Conservation (phyloP, 2,329 filamentous ascomycete species). For the Podosphaera leucotricha region DNA sequence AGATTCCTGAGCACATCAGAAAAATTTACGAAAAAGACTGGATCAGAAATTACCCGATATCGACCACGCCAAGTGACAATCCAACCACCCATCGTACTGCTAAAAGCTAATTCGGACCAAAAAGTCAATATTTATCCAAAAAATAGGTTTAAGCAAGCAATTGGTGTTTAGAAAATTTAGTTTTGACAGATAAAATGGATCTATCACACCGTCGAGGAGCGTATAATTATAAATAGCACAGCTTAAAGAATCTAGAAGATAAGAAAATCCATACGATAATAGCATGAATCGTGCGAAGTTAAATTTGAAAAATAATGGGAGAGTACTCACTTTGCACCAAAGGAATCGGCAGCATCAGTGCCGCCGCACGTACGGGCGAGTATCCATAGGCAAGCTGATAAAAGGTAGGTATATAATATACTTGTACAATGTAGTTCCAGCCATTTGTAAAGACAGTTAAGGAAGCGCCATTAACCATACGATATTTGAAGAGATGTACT, state of each 20-base stretch:
- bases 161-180: no score
- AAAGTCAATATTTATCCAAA: not conserved
- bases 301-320: not conserved
- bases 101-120: not conserved
- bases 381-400: not conserved
- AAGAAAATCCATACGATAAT: not conserved
- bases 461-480: conserved; percentile 4
- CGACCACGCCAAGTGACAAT: not conserved
- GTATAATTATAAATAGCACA: not conserved
- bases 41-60: not conserved
- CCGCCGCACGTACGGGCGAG: not conserved
- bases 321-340: not conserved
- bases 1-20: conserved; percentile 24
- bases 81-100: not conserved
- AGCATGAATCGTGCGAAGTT: not conserved
- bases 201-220: no score
- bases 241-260: not conserved
- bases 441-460: not conserved
- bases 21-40: not conserved
- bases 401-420: not conserved
- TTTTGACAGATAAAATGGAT: no score
- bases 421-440: not conserved
- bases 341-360: not conserved
- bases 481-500: conserved; percentile 40
- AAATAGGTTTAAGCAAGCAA: no score